Evolutionary conservation across 192 early-diverging fungal genomes (phyloP).

Genomic region (Thoreauomyces humboldtii): DNA sequence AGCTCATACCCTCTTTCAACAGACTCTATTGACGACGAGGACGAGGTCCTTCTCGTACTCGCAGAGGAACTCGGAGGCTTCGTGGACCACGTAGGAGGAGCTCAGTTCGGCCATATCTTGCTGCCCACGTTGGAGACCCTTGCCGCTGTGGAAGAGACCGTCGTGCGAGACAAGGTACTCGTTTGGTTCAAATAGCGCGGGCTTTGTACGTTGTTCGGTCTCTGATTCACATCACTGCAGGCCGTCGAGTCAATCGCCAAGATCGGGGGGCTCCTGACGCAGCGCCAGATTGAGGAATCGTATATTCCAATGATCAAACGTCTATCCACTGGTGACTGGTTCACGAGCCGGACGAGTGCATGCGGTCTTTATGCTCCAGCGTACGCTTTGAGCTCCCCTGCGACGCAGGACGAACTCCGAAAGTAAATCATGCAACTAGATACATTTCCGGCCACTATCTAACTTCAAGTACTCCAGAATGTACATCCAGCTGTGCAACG

Average conservation of each 20-base stretch:
- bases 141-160: conserved; percentile 95
- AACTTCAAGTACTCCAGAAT: conserved; percentile 52
- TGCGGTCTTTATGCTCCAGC: conserved; percentile 89
- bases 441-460: no score
- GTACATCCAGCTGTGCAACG: conserved; percentile 79
- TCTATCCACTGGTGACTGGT: conserved; percentile 94
- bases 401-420: conserved; percentile 83
- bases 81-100: conserved; percentile 89
- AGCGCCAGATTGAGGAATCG: conserved; percentile 81
- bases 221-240: no score
- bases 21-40: conserved; percentile 99
- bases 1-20: no score
- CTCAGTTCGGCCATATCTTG: conserved; percentile 79
- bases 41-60: conserved; percentile 90
- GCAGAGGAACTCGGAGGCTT: conserved; percentile 94
- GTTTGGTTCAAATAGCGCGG: no score
- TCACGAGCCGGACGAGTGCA: conserved; percentile 91
- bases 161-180: conserved; percentile 93
- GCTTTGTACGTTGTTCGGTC: no score
- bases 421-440: no score
- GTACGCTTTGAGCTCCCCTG: conserved; percentile 69
- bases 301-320: conserved; percentile 91
- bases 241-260: conserved; percentile 94
- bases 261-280: conserved; percentile 70
- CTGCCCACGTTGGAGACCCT: conserved; percentile 93